Percentiles rank a stretch among this genome's conserved stretches.
Evolutionary conservation across 176 grass and related monocot species (phyloP).

Genomic region (Neostapfia colusana): DNA sequence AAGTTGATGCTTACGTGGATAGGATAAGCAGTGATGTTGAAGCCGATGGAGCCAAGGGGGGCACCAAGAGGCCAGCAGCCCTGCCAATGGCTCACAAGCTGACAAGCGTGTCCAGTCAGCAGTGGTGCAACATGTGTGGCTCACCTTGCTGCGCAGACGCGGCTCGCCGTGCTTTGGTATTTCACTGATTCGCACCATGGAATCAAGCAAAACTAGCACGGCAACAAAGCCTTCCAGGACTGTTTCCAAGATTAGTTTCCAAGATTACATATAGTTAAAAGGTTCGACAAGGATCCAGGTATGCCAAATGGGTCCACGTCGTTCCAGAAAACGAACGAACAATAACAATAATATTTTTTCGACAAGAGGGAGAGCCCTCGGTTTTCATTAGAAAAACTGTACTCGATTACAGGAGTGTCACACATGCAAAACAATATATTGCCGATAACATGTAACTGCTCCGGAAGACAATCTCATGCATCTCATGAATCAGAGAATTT

Average conservation of each 20-base stretch:
- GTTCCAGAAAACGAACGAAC: neutral
- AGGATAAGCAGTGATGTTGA: conserved; percentile 34
- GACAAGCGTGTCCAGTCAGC: conserved; percentile 35
- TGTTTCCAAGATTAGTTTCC: neutral
- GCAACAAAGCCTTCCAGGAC: neutral
- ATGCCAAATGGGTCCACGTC: neutral
- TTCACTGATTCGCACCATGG: too few relatives aligned
- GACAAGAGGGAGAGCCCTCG: too few relatives aligned
- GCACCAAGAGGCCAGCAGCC: conserved; percentile 9
- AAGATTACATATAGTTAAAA: neutral
- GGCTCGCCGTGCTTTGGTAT: neutral
- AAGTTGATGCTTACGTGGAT: conserved; percentile 5
- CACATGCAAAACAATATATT: neutral
- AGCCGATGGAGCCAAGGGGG: neutral
- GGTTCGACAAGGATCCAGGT: neutral
- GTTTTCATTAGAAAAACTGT: too few relatives aligned
- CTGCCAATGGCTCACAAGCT: conserved; percentile 23
- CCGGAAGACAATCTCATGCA: neutral
- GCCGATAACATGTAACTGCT: neutral
- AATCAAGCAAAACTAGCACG: neutral
- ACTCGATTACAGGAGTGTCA: too few relatives aligned
- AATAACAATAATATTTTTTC: too few relatives aligned
- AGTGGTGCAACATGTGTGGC: conserved; percentile 4
- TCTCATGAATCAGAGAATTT: conserved; percentile 1
- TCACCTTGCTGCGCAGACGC: conserved; percentile 29